Evolutionary conservation across 352 stramenopile genomes (phyloP), one percentile per base, ranked within the genome.

Genomic region (Globisporangium polare): DNA sequence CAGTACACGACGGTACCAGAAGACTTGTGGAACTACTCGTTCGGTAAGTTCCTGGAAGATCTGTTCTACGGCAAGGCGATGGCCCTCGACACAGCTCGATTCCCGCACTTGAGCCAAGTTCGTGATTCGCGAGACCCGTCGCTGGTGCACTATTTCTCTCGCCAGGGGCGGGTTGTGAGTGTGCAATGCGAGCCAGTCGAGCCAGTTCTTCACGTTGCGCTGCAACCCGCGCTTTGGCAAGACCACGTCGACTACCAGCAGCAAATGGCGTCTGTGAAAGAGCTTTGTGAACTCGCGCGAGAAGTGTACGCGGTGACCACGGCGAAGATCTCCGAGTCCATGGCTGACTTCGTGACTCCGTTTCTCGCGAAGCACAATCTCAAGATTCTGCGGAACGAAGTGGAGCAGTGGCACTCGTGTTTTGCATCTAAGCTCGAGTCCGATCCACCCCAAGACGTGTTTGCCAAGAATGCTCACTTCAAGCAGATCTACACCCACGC

Each of bases 11-110:
- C 73, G 1, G 72, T 93, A 35, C 78, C 85, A 3, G 69, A 66
- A 9, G 85, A 95, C 41, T 67, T 91, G 17, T 88, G 83, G 74
- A 91, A 93, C 53, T 94, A 92, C 57, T 94, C 85, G 17, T 95
- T 95, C 66, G 87, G 87, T 2, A 95, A 94, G 63, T 93, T 93
- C 58, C 54, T 95, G 7, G 87, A 95, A 67, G 83, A 89, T 46
- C 74, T 93, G 69, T 78, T 95, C 22, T 95, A 95, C 65, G 80
- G 84, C 54, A 90, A 91, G 57, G 74, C 83, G 4, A 79, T 95
- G 74, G 53, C 69, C 15, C 77, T 93, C 50, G 86, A 95, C 43
- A 75, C 60, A n/a, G 53, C 71, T 17, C 82, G 83, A 1, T 91
- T 90, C 55, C 82, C 83, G 10, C 80, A 92, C 54, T 65, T 93